Conservation (phyloP, 257 asterid species). For the Capsicum pubescens region DNA sequence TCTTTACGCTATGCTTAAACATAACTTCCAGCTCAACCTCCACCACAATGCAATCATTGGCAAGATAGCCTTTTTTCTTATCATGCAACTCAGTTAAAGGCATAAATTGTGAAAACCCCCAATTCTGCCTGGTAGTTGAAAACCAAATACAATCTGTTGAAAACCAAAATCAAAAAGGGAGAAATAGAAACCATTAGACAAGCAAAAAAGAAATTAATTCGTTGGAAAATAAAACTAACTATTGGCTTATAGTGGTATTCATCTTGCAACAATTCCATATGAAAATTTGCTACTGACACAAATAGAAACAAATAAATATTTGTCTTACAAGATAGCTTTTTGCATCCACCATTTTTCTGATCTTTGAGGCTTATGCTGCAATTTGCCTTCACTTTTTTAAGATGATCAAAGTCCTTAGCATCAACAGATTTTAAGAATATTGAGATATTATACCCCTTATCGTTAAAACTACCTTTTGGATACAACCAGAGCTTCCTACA, state of each 20-base stretch:
- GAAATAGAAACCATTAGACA: neutral
- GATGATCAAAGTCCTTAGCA: neutral
- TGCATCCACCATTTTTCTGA: neutral
- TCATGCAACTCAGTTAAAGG: neutral
- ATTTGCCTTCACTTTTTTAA: neutral
- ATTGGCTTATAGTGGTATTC: neutral
- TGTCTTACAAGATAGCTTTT: neutral
- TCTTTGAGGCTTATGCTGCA: neutral
- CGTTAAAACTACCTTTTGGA: neutral
- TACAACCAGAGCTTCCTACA: neutral
- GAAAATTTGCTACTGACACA: too few species aligned
- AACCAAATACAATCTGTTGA: neutral
- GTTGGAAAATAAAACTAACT: neutral
- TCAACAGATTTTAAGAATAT: neutral
- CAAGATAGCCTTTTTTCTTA: neutral
- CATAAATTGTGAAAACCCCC: neutral
- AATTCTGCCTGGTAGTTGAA: neutral
- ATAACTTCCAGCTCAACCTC: neutral
- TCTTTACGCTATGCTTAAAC: neutral
- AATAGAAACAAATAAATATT: neutral
- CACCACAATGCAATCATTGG: neutral
- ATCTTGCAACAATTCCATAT: neutral
- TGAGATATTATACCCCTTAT: neutral
- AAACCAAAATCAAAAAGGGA: neutral
- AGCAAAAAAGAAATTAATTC: neutral